Evolutionary conservation across 176 grass and related monocot species (phyloP).

Genomic region (Chrysopogon serrulatus): DNA sequence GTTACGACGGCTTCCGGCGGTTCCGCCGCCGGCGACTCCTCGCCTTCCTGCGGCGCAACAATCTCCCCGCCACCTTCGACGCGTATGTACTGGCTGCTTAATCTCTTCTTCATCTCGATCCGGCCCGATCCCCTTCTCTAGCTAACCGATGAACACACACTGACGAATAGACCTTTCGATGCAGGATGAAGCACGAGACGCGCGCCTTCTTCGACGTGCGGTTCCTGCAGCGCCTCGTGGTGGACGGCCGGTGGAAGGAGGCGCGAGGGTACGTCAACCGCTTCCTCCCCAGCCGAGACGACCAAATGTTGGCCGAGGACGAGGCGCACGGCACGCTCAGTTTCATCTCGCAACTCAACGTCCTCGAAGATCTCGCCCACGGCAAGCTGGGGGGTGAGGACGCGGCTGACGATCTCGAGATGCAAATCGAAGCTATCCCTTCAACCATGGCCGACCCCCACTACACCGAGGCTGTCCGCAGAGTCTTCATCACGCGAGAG

Average conservation of each 20-base stretch:
- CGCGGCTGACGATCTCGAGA: neutral
- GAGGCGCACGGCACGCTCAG: neutral
- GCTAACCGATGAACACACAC: neutral
- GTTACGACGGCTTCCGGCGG: slow-evolving; percentile 5
- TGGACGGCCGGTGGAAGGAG: neutral
- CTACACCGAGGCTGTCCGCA: neutral
- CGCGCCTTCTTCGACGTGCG: neutral
- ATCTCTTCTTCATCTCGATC: neutral
- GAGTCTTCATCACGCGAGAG: neutral
- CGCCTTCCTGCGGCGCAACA: slow-evolving; percentile 15
- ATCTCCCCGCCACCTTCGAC: neutral
- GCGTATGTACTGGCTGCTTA: neutral
- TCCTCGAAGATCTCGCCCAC: neutral
- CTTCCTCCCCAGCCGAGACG: neutral
- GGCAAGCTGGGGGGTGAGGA: neutral
- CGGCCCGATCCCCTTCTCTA: neutral
- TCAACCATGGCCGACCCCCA: neutral
- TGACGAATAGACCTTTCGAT: neutral
- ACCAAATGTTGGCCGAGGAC: too few species aligned
- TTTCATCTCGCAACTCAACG: neutral
- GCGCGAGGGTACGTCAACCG: neutral
- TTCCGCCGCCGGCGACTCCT: slow-evolving; percentile 43
- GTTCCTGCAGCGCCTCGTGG: neutral
- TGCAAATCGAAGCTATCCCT: neutral
- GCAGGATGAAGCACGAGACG: slow-evolving; percentile 6